These are phyloP conservation scores for Calendula officinalis DNA, from an alignment of 129 eudicot species.

Conservation along the genomic window DNA sequence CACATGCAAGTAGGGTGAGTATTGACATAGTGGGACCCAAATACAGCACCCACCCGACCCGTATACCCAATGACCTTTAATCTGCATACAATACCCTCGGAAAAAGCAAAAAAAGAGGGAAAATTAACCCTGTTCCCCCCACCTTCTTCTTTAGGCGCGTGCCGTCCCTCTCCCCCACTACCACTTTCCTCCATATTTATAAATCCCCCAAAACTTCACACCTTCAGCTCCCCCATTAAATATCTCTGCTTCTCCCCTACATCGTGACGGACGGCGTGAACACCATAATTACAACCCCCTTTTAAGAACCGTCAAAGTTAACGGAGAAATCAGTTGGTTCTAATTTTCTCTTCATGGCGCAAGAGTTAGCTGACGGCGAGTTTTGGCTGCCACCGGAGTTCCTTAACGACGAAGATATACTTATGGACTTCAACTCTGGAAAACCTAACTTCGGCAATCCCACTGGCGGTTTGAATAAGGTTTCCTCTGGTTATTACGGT, in stretches of 20 bases:
- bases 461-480: neutral
- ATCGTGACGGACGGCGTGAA: slow-evolving; percentile 34
- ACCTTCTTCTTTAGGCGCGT: slow-evolving; percentile 22
- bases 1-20: slow-evolving; percentile 65
- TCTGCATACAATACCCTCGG: slow-evolving; percentile 26
- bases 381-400: slow-evolving; percentile 89
- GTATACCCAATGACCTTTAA: slow-evolving; percentile 25
- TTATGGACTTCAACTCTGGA: slow-evolving; percentile 33
- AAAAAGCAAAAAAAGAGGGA: slow-evolving; percentile 29
- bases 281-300: slow-evolving; percentile 7
- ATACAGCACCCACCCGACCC: slow-evolving; percentile 38
- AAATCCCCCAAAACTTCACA: slow-evolving; percentile 29
- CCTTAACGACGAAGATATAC: slow-evolving; percentile 65
- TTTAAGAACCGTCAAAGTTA: slow-evolving; percentile 23
- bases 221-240: slow-evolving; percentile 27
- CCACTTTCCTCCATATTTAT: slow-evolving; percentile 30
- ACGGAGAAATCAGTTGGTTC: neutral
- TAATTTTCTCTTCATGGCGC: slow-evolving; percentile 39
- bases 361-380: slow-evolving; percentile 62
- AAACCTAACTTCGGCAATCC: slow-evolving; percentile 5
- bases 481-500: neutral
- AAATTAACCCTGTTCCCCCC: slow-evolving; percentile 22
- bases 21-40: slow-evolving; percentile 38
- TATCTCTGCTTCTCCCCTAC: slow-evolving; percentile 25
- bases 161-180: slow-evolving; percentile 18